Percentiles rank a stretch among this genome's conserved stretches.
phyloP scores from a whole-genome alignment of 164 flowering plant species.

The Vitis riparia region DNA sequence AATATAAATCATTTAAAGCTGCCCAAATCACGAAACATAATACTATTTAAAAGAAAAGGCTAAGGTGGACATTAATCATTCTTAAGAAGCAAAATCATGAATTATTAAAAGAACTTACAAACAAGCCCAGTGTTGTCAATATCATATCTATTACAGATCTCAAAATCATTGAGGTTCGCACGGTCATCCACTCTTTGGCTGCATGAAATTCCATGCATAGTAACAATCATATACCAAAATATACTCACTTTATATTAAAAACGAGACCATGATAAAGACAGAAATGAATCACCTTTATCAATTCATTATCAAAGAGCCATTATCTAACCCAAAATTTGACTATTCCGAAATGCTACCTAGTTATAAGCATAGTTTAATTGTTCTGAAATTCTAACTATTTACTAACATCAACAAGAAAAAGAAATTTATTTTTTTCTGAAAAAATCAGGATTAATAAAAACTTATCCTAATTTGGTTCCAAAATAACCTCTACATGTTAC shows the following conservation, averaged over 20 bases:
- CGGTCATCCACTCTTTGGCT: conserved; percentile 67
- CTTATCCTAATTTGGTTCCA: too few species aligned
- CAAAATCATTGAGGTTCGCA: conserved; percentile 63
- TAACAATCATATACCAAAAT: background rate
- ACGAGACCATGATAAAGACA: background rate
- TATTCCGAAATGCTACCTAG: background rate
- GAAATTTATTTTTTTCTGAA: too few species aligned
- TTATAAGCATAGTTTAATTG: too few species aligned
- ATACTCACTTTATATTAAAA: background rate
- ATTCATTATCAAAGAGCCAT: background rate
- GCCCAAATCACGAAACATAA: too few species aligned
- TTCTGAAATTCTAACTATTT: too few species aligned
- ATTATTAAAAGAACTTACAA: conserved; percentile 54
- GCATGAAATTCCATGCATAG: conserved; percentile 20
- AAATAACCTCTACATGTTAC: too few species aligned
- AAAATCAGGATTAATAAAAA: too few species aligned
- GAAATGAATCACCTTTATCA: background rate
- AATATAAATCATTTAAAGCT: too few species aligned
- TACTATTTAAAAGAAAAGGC: too few species aligned
- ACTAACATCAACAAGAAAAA: too few species aligned
- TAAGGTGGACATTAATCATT: background rate
- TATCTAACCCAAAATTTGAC: background rate
- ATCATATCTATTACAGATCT: conserved; percentile 57
- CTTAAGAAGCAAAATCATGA: background rate
- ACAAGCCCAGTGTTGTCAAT: conserved; percentile 95